Conservation (phyloP, 1,139 yeast species). For the Geotrichum restrictum region DNA sequence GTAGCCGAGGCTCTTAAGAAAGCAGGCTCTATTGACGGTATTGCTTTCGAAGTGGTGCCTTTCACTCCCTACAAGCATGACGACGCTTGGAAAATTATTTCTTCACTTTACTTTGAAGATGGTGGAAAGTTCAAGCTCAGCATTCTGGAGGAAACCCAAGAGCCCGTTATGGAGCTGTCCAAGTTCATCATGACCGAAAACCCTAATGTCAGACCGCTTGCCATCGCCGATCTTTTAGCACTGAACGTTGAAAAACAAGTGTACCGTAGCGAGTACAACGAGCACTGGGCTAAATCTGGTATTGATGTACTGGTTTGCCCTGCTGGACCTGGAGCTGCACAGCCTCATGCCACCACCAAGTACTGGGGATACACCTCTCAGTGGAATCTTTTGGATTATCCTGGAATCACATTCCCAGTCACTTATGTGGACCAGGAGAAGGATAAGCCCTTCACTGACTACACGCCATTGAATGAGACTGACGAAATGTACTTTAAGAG, state of each 20-base stretch:
- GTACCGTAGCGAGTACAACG: constrained; percentile 36
- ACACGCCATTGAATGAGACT: constrained; percentile 34
- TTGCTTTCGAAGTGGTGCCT: constrained; percentile 41
- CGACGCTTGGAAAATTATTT: constrained; percentile 40
- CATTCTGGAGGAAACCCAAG: constrained; percentile 43
- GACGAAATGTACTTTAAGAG: constrained; percentile 33
- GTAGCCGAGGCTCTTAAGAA: constrained; percentile 36
- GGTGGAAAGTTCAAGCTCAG: constrained; percentile 44
- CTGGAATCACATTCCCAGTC: constrained; percentile 53
- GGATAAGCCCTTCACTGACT: constrained; percentile 35
- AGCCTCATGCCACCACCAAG: constrained; percentile 57
- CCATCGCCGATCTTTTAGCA: constrained; percentile 40
- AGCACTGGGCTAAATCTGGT: constrained; percentile 47
- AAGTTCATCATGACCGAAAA: constrained; percentile 29
- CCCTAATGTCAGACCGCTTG: constrained; percentile 26
- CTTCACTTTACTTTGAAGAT: constrained; percentile 47
- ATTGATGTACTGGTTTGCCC: constrained; percentile 70
- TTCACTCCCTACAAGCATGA: constrained; percentile 44
- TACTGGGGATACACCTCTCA: constrained; percentile 65
- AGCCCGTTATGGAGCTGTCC: constrained; percentile 40
- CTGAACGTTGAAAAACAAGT: constrained; percentile 35
- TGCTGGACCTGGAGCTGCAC: constrained; percentile 67
- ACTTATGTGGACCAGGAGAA: constrained; percentile 44
- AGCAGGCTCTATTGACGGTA: constrained; percentile 37
- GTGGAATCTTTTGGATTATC: constrained; percentile 50